Evolutionary conservation across 2,329 filamentous ascomycete genomes (phyloP), one percentile per base, ranked within the genome.

Genomic region (Helotiales sp.): DNA sequence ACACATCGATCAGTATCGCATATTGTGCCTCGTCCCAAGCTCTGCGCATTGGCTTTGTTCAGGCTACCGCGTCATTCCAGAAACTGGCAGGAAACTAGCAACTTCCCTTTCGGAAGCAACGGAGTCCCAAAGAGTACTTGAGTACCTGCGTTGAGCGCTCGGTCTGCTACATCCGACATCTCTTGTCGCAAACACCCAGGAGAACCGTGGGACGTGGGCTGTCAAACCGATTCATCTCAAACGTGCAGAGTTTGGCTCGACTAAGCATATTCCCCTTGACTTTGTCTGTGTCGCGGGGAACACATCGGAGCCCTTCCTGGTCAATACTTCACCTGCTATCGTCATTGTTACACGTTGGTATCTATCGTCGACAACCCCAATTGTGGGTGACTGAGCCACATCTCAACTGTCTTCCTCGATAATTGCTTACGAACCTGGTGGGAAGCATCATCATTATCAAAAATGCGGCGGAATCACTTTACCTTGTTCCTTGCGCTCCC

Each of bases 401-500:
- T 59, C 11, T 32, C 47, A 65, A 62, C 34, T 67, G 65, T 37
- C 47, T 66, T 66, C 43, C 63, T 69, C 37, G 37, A 70, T 63
- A 24, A 63, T 49, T 61, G 55, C 62, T 59, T 69, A 49, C 63
- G 69, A 65, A 59, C 45, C 13, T 66, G 58, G 40, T 37, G 58
- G 49, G 59, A 20, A 47, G 61, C 34, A 63, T 47, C 17, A 62
- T 64, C 34, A 63, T 47, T 13, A 62, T 64, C 47, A 52, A 71
- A 52, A 22, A 76, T 75, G 74, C 68, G 69, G 64, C 69, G 65
- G 47, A 72, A 70, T 61, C 61, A 59, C 47, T 55, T 72, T 22
- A 28, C 65, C 7, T 69, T 69, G 45, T 43, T 65, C 22, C 37
- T 71, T 6, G 63, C 64, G 40, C 58, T 75, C 40, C 71, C 71